Evolutionary conservation across 768 basidiomycete genomes (phyloP).

Genomic region (Kwoniella shandongensis): DNA sequence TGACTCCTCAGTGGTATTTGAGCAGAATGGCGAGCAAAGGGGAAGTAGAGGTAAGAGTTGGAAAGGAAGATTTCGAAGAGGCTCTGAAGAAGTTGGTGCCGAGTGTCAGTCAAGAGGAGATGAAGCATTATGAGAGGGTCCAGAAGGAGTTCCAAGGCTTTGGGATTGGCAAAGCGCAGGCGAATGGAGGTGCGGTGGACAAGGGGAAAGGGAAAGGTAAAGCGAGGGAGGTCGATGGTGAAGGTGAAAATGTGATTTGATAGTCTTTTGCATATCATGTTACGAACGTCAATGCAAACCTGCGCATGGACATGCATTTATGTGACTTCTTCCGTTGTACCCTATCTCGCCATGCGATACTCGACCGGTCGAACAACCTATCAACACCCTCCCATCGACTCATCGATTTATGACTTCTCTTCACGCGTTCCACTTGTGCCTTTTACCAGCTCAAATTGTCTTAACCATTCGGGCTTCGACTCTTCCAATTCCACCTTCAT

Average conservation of each 20-base stretch:
- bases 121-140: constrained; percentile 76
- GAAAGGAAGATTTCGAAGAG: constrained; percentile 68
- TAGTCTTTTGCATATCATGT: too few relatives aligned
- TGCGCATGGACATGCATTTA: too few relatives aligned
- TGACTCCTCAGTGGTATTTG: constrained; percentile 84
- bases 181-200: too few relatives aligned
- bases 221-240: constrained; percentile 19
- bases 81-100: constrained; percentile 63
- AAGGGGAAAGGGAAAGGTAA: constrained; percentile 54
- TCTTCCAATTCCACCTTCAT: constrained; percentile 35
- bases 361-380: too few relatives aligned
- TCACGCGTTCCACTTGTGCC: too few relatives aligned
- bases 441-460: constrained; percentile 6
- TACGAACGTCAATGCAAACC: too few relatives aligned
- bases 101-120: constrained; percentile 71
- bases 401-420: too few relatives aligned
- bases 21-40: constrained; percentile 70
- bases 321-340: too few relatives aligned
- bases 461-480: constrained; percentile 39
- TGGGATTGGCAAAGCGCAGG: constrained; percentile 19
- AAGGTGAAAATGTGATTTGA: background rate
- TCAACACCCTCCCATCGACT: too few relatives aligned
- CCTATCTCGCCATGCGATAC: too few relatives aligned
- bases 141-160: constrained; percentile 62
- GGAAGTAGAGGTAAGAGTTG: constrained; percentile 76